Evolutionary conservation across 805 yeast species (phyloP).

Genomic region (Nadsonia fulvescens): DNA sequence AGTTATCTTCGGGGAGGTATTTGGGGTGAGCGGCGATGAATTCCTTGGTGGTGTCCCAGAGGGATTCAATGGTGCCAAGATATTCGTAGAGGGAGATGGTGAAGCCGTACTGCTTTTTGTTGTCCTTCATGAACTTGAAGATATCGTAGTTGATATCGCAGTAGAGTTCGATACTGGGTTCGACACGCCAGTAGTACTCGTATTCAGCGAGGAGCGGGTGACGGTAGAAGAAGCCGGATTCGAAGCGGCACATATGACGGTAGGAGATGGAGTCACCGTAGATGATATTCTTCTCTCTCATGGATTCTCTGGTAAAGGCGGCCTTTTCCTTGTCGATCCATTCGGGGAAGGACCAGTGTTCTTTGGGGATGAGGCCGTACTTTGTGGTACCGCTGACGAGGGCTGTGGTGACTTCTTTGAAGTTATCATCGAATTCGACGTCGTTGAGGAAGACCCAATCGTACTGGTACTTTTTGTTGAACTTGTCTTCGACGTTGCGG

Average conservation of each 20-base stretch:
- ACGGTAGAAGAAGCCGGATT: conserved; percentile 76
- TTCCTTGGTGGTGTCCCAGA: conserved; percentile 54
- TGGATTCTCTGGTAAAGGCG: conserved; percentile 33
- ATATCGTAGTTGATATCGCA: conserved; percentile 70
- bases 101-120: conserved; percentile 56
- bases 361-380: conserved; percentile 56
- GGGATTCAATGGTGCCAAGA: conserved; percentile 48
- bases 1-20: conserved; percentile 38
- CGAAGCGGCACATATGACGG: conserved; percentile 86
- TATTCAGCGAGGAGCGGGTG: conserved; percentile 59
- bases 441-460: conserved; percentile 90
- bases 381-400: conserved; percentile 54
- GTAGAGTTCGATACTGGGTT: conserved; percentile 62
- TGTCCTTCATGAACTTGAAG: conserved; percentile 68
- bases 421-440: conserved; percentile 58
- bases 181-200: conserved; percentile 91
- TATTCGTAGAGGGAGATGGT: conserved; percentile 68
- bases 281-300: conserved; percentile 33
- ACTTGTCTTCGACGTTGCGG: conserved; percentile 56
- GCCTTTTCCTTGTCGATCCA: conserved; percentile 63
- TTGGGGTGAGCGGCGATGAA: conserved; percentile 46
- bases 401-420: conserved; percentile 40
- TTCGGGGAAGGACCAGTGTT: conserved; percentile 76
- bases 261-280: conserved; percentile 53
- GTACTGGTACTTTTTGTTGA: conserved; percentile 55